A percentile compares a stretch with the other conserved stretches of the same genome.
These are phyloP conservation scores for Ganoderma leucocontextum DNA, from an alignment of 1,284 basidiomycete species.

Conservation along the genomic window DNA sequence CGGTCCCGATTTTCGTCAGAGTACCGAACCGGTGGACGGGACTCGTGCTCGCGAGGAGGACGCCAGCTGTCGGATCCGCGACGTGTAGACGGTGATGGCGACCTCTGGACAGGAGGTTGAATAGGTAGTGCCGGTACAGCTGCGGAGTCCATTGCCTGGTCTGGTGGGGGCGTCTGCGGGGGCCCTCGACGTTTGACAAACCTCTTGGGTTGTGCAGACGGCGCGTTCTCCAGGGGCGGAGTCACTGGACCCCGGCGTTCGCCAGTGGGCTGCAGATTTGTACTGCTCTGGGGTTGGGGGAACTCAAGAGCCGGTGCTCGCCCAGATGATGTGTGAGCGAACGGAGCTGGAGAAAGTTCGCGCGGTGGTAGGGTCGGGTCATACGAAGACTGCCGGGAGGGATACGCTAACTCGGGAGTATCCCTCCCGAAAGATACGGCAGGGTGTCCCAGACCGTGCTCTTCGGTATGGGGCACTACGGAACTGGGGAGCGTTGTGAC, in stretches of 20 bases:
- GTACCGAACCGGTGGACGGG: not conserved
- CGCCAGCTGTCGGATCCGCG: not conserved
- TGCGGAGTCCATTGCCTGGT: not conserved
- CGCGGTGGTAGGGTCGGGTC: not conserved
- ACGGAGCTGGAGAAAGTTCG: not conserved
- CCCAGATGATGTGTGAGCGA: not conserved
- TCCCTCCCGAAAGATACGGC: constrained; percentile 9
- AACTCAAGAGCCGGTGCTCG: not conserved
- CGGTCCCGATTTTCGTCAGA: not conserved
- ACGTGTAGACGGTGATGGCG: not conserved
- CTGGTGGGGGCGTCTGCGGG: not conserved
- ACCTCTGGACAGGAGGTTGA: not conserved
- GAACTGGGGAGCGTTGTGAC: not conserved
- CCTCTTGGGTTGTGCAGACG: not conserved
- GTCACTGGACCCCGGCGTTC: constrained; percentile 8
- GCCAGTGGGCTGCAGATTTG: not conserved
- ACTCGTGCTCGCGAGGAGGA: not conserved
- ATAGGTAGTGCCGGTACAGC: not conserved
- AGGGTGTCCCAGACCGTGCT: constrained; percentile 7
- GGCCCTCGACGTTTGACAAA: not conserved
- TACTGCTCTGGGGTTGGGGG: not conserved
- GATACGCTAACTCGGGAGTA: constrained; percentile 18
- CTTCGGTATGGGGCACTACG: not conserved
- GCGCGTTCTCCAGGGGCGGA: not conserved
- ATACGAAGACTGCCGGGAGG: not conserved